These are phyloP conservation scores for Auxenochlorella protothecoides DNA, from an alignment of 139 green algal genomes.

Conservation along the genomic window DNA sequence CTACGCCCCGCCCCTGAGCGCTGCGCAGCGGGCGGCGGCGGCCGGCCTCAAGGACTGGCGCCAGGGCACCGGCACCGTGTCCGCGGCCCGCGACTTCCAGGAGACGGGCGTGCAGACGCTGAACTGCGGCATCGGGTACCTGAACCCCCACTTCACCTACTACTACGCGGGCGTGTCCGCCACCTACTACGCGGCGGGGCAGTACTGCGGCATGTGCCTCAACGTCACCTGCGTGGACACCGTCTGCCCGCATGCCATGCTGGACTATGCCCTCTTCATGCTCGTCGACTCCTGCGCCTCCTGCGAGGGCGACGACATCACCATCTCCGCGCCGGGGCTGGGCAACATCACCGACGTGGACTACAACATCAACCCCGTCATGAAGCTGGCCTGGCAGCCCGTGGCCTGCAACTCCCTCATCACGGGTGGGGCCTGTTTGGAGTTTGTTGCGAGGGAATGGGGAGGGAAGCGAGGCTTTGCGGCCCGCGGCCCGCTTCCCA, in stretches of 20 bases:
- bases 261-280: conserved; percentile 2
- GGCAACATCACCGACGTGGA: background rate
- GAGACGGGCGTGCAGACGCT: conserved; percentile 1
- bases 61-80: conserved; percentile 3
- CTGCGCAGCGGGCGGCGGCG: background rate
- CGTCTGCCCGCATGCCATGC: conserved; percentile 2
- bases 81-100: background rate
- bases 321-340: background rate
- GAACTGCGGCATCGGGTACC: conserved; percentile 12
- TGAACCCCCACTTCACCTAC: conserved; percentile 9
- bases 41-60: background rate
- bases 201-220: conserved; percentile 6
- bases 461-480: too few relatives aligned
- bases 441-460: too few relatives aligned
- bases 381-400: conserved; percentile 3
- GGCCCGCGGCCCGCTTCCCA: too few relatives aligned
- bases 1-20: conserved; percentile 1
- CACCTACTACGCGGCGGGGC: background rate
- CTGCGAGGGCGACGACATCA: conserved; percentile 4
- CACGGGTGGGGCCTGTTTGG: background rate
- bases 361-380: conserved; percentile 9
- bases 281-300: conserved; percentile 6
- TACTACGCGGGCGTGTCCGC: background rate
- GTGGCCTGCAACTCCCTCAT: conserved; percentile 7
- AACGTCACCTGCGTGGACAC: conserved; percentile 6